Evolutionary conservation across 805 yeast species (phyloP), one percentile per base, ranked within the genome.

Genomic region (Sugiyamaella marilandica): DNA sequence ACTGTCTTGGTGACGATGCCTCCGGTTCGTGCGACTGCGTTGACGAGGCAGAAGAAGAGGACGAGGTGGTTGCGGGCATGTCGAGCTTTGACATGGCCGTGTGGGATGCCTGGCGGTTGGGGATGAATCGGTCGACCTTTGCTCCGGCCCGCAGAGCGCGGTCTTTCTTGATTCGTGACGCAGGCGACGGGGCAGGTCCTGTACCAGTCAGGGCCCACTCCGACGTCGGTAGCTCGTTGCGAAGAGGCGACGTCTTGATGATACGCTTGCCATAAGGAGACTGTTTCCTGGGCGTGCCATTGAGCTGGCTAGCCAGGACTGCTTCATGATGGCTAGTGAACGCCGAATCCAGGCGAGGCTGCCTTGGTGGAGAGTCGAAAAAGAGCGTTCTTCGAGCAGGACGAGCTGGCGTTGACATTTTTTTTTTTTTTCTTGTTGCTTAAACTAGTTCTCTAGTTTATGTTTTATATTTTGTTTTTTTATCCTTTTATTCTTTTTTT

Each of bases 51-150:
- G 33, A 11, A 35, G 73, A 69, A 2, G 72, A 66, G 1, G 78
- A 78, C 1, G 79, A 73, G 10, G 77, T 78, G 55, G 72, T 74
- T 26, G 35, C 7, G 35, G 31, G 19, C 37, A 77, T 24, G 21
- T 75, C 77, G 13, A 67, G 55, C 48, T 74, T 65, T 45, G 78
- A 65, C 55, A 73, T 71, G 35, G 82, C 74, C 52, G 79, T 61
- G 36, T 81, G 74, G 0, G 77, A 72, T 14, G 76, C 69, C 59
- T 75, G 79, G 47, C 84, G 65, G 32, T 80, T 70, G 2, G 88
- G 88, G 47, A 83, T 82, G 61, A 81, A 83, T 54, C 88, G 68
- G 60, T 83, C 87, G 8, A 44, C 53, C 33, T 50, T 50, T 18
- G 49, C 49, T 16, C 53, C 50, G 31, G 60, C 53, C 47, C 63